Percentiles rank a stretch among this genome's conserved stretches.
Evolutionary conservation across 2,329 filamentous ascomycete species (phyloP).

Genomic region (Chrysoporthe deuterocubensis): DNA sequence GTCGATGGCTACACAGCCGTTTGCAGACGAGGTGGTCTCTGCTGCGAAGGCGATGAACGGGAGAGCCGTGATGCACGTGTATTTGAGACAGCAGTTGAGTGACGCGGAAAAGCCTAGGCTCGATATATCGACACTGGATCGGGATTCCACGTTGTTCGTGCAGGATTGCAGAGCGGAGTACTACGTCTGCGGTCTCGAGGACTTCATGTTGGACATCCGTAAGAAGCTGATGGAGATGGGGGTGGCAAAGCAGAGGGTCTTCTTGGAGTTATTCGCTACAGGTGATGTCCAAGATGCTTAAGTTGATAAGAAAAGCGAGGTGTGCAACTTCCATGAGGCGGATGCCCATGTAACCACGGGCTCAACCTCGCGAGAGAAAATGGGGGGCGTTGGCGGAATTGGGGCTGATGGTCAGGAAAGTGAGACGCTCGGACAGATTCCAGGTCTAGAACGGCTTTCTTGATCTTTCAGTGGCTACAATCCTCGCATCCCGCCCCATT

Average conservation of each 20-base stretch:
- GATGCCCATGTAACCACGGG: not conserved
- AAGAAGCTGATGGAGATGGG: conserved; percentile 57
- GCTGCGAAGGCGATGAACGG: conserved; percentile 49
- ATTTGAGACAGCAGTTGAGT: conserved; percentile 61
- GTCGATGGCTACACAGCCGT: conserved; percentile 56
- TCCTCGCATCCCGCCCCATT: too few species aligned
- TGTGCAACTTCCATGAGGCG: not conserved
- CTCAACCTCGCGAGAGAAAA: not conserved
- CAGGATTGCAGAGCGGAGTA: conserved; percentile 62
- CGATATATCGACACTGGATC: conserved; percentile 59
- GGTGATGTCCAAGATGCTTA: conserved; percentile 43
- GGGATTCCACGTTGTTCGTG: conserved; percentile 58
- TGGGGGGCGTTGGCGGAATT: not conserved
- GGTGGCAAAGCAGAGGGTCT: conserved; percentile 61
- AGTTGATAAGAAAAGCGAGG: not conserved
- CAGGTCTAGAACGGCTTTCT: too few species aligned
- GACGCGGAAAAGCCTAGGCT: conserved; percentile 52
- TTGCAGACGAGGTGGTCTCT: conserved; percentile 51
- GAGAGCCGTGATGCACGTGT: conserved; percentile 52
- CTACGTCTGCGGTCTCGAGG: conserved; percentile 71
- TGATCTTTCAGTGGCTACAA: too few species aligned
- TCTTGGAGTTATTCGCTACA: conserved; percentile 71
- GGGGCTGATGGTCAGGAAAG: too few species aligned
- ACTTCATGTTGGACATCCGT: conserved; percentile 69
- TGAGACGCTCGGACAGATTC: not conserved